Base-by-base conservation (phyloP, 2,329 filamentous ascomycete species). In the Botrytis hyacinthi region DNA sequence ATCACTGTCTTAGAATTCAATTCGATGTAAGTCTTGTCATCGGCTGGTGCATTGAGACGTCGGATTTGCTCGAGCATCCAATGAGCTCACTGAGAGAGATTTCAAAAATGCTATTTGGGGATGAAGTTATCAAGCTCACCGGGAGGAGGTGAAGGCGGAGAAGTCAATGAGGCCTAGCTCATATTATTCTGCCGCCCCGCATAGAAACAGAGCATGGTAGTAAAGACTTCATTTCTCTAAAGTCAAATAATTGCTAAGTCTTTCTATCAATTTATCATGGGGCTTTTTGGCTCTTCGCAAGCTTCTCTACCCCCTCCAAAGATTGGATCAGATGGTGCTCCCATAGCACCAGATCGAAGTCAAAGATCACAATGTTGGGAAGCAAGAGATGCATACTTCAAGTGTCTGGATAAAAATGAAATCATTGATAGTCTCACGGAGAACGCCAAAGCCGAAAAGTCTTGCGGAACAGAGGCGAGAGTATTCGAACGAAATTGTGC, bases 291-390 rank as follows among this genome's bases (percentile, higher is more conserved):
- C 65, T 75, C 81, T 44, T 35, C 79, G 68, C 37, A 68, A 62
- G 76, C 83, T 60, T 74, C 80, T n/a, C 76, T 79, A 14, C 76
- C 85, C 77, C 80, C 85, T 76, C 80, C 86, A 76, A 81, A 83
- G 80, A 80, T 86, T 78, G 79, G 86, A 74, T 81, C 85, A 74
- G 88, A 90, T 78, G 88, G 88, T 77, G 89, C 89, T 75, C 90
- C 87, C 78, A 88, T 95, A 79, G 94, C 95, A 10, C 96, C 96
- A 26, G 93, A 93, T 81, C 91, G 95, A 77, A 89, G 87, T 76
- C 92, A 95, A 82, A 92, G 96, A 80, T 87, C 90, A 79, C 86
- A 88, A 80, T 99, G 96, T 89, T 99, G 95, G 92, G 92, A 94
- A 79, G 91, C 92, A 66, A 90, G 96, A 78, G 96, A 99, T 84